phyloP scores from a whole-genome alignment of 2,329 filamentous ascomycete genomes.

The Colletotrichum echinochloae region DNA sequence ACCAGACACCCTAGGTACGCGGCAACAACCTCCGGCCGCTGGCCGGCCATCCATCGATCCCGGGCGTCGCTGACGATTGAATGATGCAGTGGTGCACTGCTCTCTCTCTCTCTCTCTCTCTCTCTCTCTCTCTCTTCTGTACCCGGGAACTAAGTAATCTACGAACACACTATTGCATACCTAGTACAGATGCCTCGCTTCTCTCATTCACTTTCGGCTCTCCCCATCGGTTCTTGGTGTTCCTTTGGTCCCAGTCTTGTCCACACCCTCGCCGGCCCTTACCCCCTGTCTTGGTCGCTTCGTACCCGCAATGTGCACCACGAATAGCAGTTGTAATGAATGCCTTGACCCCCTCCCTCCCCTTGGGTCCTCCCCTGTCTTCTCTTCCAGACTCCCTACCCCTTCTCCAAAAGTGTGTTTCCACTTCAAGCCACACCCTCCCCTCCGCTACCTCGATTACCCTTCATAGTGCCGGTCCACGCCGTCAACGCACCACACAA shows the following conservation, averaged over 20 bases:
- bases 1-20: background rate
- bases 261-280: constrained; percentile 20
- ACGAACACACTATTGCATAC: background rate
- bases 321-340: constrained; percentile 39
- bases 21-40: background rate
- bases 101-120: too few relatives aligned
- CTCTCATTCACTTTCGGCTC: background rate
- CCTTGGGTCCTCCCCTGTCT: constrained; percentile 26
- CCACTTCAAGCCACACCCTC: constrained; percentile 38
- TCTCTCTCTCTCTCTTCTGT: too few relatives aligned
- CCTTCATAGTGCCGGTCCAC: constrained; percentile 19
- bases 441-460: constrained; percentile 4
- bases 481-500: constrained; percentile 32
- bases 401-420: constrained; percentile 36
- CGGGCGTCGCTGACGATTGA: background rate
- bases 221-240: constrained; percentile 16
- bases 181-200: background rate
- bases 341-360: constrained; percentile 33
- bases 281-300: constrained; percentile 36
- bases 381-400: constrained; percentile 15
- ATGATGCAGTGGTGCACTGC: background rate
- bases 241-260: background rate
- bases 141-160: too few relatives aligned
- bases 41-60: background rate
- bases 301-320: constrained; percentile 38